phyloP scores from a whole-genome alignment of 495 filamentous ascomycete species.

The Rostrohypoxylon terebratum region DNA sequence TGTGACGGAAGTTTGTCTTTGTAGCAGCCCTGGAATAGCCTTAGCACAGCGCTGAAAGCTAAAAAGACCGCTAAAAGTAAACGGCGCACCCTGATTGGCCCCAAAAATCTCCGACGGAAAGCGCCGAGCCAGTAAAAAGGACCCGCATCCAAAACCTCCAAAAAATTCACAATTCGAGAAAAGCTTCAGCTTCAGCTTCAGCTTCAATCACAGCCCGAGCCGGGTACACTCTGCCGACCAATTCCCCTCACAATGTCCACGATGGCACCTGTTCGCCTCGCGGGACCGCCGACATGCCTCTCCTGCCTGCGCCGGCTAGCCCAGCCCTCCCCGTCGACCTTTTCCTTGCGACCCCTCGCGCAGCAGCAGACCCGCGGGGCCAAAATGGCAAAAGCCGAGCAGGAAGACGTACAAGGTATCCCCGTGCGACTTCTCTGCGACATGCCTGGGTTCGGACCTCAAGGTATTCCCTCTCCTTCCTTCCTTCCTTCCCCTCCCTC shows the following conservation, averaged over 20 bases:
- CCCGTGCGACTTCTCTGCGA: slow-evolving; percentile 71
- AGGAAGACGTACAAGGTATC: slow-evolving; percentile 59
- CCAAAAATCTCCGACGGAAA: slow-evolving; percentile 35
- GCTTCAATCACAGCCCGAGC: background rate
- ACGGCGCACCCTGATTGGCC: slow-evolving; percentile 17
- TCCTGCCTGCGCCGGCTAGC: slow-evolving; percentile 46
- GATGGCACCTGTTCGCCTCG: slow-evolving; percentile 43
- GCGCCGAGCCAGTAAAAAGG: slow-evolving; percentile 21
- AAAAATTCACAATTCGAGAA: slow-evolving; percentile 23
- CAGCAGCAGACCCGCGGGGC: slow-evolving; percentile 61
- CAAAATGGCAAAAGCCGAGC: slow-evolving; percentile 58
- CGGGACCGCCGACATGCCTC: slow-evolving; percentile 44
- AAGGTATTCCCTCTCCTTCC: slow-evolving; percentile 55
- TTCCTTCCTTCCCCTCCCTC: background rate
- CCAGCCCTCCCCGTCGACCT: slow-evolving; percentile 26
- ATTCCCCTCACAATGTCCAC: slow-evolving; percentile 36
- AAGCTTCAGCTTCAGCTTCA: slow-evolving; percentile 20
- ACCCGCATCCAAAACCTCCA: slow-evolving; percentile 11
- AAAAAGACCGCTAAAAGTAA: background rate
- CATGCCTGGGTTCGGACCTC: slow-evolving; percentile 69
- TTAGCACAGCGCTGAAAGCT: background rate
- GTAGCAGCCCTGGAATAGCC: too few relatives aligned
- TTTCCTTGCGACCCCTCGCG: slow-evolving; percentile 21
- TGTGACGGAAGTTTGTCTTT: background rate
- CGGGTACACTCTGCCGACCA: slow-evolving; percentile 12